Conservation (phyloP, 1,284 basidiomycete genomes). For the Trichosporon coremiiforme region DNA sequence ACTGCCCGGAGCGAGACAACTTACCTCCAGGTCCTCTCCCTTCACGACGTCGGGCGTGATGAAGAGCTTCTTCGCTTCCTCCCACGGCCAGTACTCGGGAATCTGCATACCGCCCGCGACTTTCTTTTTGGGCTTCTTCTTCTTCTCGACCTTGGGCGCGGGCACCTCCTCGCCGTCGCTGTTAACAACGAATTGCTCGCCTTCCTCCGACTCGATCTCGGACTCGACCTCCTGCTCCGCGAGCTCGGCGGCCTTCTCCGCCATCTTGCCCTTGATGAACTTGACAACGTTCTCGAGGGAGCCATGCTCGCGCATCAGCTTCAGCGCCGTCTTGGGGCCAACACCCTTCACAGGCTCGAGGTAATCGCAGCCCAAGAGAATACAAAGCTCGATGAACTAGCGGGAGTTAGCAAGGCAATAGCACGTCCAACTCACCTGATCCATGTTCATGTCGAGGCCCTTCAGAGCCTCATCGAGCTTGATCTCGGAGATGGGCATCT, state of each 20-base stretch:
- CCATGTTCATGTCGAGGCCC: slow-evolving; percentile 90
- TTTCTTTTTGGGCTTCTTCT: slow-evolving; percentile 53
- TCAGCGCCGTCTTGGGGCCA: slow-evolving; percentile 78
- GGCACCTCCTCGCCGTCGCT: slow-evolving; percentile 44
- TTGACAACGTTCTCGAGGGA: slow-evolving; percentile 77
- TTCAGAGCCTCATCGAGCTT: slow-evolving; percentile 78
- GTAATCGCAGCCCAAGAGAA: slow-evolving; percentile 97
- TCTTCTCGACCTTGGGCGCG: slow-evolving; percentile 45
- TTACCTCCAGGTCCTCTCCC: slow-evolving; percentile 81
- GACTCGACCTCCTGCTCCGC: slow-evolving; percentile 41
- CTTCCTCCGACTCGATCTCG: slow-evolving; percentile 51
- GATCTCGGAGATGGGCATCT: slow-evolving; percentile 95
- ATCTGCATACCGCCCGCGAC: slow-evolving; percentile 71
- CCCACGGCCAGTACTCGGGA: slow-evolving; percentile 95
- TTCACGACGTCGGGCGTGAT: slow-evolving; percentile 84
- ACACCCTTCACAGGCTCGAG: slow-evolving; percentile 67
- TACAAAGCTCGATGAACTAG: slow-evolving; percentile 95
- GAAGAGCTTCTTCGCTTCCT: slow-evolving; percentile 90
- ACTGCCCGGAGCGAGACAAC: slow-evolving; percentile 32
- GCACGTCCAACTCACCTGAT: slow-evolving; percentile 64
- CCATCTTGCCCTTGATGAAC: slow-evolving; percentile 76
- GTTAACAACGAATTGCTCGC: slow-evolving; percentile 32
- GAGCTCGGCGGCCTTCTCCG: slow-evolving; percentile 55
- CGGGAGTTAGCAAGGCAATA: neutral
- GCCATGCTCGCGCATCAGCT: slow-evolving; percentile 86